A percentile compares a stretch with the other conserved stretches of the same genome.
Evolutionary conservation across 306 rosid species (phyloP).

Genomic region (Clitoria ternatea): DNA sequence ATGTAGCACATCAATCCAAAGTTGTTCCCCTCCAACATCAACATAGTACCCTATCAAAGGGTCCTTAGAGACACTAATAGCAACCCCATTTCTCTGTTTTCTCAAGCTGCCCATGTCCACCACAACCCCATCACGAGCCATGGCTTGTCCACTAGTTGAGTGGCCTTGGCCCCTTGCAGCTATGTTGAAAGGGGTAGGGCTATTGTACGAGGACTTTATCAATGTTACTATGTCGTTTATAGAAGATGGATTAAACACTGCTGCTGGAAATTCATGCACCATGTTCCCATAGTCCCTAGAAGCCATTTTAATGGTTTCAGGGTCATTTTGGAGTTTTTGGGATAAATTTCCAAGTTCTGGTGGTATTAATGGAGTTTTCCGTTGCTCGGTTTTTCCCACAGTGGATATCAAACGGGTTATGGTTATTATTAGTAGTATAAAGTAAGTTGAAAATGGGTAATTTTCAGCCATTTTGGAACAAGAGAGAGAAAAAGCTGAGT

Average conservation of each 20-base stretch:
- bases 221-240: slow-evolving; percentile 38
- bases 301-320: slow-evolving; percentile 42
- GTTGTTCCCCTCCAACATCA: slow-evolving; percentile 70
- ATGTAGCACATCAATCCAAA: slow-evolving; percentile 58
- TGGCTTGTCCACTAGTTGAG: slow-evolving; percentile 64
- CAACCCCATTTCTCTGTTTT: slow-evolving; percentile 8
- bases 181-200: slow-evolving; percentile 39
- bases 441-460: slow-evolving; percentile 19
- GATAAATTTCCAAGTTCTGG: slow-evolving; percentile 14
- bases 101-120: slow-evolving; percentile 51
- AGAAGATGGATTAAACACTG: slow-evolving; percentile 61
- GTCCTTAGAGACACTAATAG: slow-evolving; percentile 26
- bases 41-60: slow-evolving; percentile 40
- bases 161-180: slow-evolving; percentile 72
- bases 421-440: slow-evolving; percentile 28
- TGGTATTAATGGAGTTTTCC: slow-evolving; percentile 23
- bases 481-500: not conserved
- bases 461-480: slow-evolving; percentile 36
- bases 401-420: slow-evolving; percentile 38
- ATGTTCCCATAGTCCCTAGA: slow-evolving; percentile 66
- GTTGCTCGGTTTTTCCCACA: slow-evolving; percentile 34
- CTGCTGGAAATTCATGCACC: slow-evolving; percentile 35
- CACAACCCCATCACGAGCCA: slow-evolving; percentile 62
- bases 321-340: slow-evolving; percentile 43
- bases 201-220: slow-evolving; percentile 38